Percentiles rank a stretch among this genome's conserved stretches.
Conservation (phyloP, 495 filamentous ascomycete genomes). For the Amniculicola lignicola region DNA sequence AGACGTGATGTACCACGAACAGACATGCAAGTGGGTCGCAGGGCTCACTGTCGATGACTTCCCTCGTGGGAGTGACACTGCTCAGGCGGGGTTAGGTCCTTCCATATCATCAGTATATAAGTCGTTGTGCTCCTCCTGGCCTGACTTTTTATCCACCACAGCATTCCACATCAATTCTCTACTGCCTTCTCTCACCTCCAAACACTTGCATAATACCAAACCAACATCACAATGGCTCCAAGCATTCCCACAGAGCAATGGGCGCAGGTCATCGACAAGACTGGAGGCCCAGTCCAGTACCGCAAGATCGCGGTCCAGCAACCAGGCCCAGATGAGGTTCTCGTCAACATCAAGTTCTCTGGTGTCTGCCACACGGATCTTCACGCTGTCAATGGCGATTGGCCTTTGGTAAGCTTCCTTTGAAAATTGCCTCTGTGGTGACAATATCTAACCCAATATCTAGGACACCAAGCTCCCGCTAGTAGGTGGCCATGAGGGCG, state of each 20-base stretch:
- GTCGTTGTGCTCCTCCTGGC: no score
- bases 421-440: not conserved
- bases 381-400: conserved; percentile 83
- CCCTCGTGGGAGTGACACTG: no score
- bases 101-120: no score
- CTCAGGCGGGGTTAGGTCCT: no score
- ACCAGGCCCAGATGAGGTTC: conserved; percentile 81
- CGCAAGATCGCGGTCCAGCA: conserved; percentile 77
- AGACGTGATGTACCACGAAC: no score
- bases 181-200: not conserved
- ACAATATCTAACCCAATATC: not conserved
- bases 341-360: conserved; percentile 87
- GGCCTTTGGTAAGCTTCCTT: conserved; percentile 60
- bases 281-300: conserved; percentile 68
- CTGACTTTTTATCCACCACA: no score
- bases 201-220: not conserved
- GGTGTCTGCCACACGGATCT: conserved; percentile 87
- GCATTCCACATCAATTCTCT: not conserved
- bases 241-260: conserved; percentile 71
- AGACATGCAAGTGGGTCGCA: no score
- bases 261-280: conserved; percentile 82
- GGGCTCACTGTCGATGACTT: no score
- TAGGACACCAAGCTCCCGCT: conserved; percentile 67
- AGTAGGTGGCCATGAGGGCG: conserved; percentile 91
- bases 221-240: conserved; percentile 29